phyloP scores from a whole-genome alignment of 441 rosid species.

The Populus trichocarpa region DNA sequence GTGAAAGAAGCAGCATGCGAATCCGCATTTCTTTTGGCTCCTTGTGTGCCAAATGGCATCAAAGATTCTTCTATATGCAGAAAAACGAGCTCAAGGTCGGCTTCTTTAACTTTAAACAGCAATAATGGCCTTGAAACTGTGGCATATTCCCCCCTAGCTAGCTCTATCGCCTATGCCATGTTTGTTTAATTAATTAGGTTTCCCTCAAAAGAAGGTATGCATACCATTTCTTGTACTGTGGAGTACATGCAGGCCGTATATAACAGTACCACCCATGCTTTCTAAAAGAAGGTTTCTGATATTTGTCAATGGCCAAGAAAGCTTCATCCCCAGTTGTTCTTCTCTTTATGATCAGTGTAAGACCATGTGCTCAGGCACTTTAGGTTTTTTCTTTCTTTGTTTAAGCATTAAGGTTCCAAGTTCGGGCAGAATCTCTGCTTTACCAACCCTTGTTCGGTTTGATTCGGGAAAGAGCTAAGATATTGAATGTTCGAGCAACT shows the following conservation, averaged over 20 bases:
- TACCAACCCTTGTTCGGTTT: background rate
- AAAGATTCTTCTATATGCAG: background rate
- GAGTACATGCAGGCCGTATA: background rate
- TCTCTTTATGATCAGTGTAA: background rate
- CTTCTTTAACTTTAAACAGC: constrained; percentile 12
- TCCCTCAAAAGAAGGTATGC: background rate
- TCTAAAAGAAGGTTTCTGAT: background rate
- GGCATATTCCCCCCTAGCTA: background rate
- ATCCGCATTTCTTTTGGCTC: background rate
- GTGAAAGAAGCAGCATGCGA: no score
- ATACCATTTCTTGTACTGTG: background rate
- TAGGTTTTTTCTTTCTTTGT: background rate
- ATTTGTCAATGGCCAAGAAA: background rate
- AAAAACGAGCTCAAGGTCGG: constrained; percentile 5
- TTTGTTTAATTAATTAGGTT: background rate
- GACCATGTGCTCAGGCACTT: constrained; percentile 9
- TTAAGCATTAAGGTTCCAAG: background rate
- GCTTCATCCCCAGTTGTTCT: background rate
- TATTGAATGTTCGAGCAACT: no score
- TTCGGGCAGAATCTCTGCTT: background rate
- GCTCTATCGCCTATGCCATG: no score
- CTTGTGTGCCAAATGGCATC: background rate
- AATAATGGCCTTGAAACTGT: constrained; percentile 17
- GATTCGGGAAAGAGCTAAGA: no score
- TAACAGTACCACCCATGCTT: background rate